Evolutionary conservation across 2,329 filamentous ascomycete genomes (phyloP).

Genomic region (Colletotrichum sidae): DNA sequence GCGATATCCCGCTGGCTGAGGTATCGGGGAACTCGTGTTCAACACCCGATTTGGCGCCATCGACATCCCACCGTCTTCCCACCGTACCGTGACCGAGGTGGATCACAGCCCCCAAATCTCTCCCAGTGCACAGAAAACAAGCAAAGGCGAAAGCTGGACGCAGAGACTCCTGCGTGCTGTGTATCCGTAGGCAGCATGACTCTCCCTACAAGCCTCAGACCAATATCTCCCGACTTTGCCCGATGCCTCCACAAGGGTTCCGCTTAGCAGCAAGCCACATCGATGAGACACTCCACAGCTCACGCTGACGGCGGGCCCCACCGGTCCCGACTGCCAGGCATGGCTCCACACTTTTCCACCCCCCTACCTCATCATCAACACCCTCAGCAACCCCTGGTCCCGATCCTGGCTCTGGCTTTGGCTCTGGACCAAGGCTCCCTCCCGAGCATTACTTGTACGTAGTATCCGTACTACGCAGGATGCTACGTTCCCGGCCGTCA

Average conservation of each 20-base stretch:
- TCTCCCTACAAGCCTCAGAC: slow-evolving; percentile 33
- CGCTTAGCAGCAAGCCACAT: slow-evolving; percentile 34
- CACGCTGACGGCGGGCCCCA: slow-evolving; percentile 28
- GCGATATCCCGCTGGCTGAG: slow-evolving; percentile 11
- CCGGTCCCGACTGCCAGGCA: slow-evolving; percentile 34
- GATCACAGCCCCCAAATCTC: slow-evolving; percentile 28
- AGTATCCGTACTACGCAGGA: no score
- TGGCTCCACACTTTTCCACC: slow-evolving; percentile 30
- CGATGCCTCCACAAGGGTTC: slow-evolving; percentile 33
- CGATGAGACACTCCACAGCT: slow-evolving; percentile 13
- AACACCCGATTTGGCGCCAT: slow-evolving; percentile 24
- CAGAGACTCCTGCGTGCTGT: slow-evolving; percentile 22
- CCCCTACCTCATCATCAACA: neutral
- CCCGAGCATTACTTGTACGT: neutral
- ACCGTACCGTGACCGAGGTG: slow-evolving; percentile 22
- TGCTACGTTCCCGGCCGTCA: slow-evolving; percentile 2
- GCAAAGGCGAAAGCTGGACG: slow-evolving; percentile 5
- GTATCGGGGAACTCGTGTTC: slow-evolving; percentile 24
- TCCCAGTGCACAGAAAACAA: slow-evolving; percentile 15
- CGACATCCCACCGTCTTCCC: slow-evolving; percentile 27
- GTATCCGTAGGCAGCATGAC: slow-evolving; percentile 22
- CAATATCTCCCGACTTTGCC: slow-evolving; percentile 33
- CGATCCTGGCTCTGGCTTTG: slow-evolving; percentile 6
- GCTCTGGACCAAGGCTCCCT: slow-evolving; percentile 18
- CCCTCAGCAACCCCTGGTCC: slow-evolving; percentile 8